These are phyloP conservation scores for Entomortierella beljakovae DNA, from an alignment of 192 early-diverging fungal species.

Conservation along the genomic window DNA sequence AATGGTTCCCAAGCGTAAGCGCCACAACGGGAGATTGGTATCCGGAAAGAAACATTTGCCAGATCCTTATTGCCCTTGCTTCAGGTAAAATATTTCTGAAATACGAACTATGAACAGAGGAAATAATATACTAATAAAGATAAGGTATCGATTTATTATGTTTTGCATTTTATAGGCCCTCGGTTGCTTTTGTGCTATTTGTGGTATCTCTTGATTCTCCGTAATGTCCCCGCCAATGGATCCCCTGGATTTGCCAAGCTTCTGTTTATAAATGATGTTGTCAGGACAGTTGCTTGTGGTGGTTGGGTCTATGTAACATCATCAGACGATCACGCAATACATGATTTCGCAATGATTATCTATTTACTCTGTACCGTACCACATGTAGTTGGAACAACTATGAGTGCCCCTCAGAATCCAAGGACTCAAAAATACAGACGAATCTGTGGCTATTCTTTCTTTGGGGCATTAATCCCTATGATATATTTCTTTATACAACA, in stretches of 20 bases:
- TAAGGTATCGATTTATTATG: no score
- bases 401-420: slow-evolving; percentile 58
- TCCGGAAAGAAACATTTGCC: slow-evolving; percentile 79
- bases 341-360: slow-evolving; percentile 84
- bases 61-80: slow-evolving; percentile 81
- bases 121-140: no score
- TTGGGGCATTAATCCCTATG: slow-evolving; percentile 79
- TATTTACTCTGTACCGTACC: slow-evolving; percentile 82
- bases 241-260: slow-evolving; percentile 57
- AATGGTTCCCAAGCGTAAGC: slow-evolving; percentile 87
- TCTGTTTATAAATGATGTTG: slow-evolving; percentile 49
- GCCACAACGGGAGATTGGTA: slow-evolving; percentile 86
- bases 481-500: slow-evolving; percentile 83
- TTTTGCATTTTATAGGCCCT: slow-evolving; percentile 48
- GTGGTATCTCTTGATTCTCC: slow-evolving; percentile 50
- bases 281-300: slow-evolving; percentile 82
- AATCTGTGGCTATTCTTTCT: slow-evolving; percentile 69
- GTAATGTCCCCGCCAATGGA: slow-evolving; percentile 47
- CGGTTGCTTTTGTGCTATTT: slow-evolving; percentile 62
- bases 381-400: slow-evolving; percentile 74
- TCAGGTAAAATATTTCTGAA: slow-evolving; percentile 50
- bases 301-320: slow-evolving; percentile 90
- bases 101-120: no score
- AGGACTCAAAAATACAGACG: slow-evolving; percentile 66
- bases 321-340: slow-evolving; percentile 80